phyloP scores from a whole-genome alignment of 2,329 filamentous ascomycete species.

The Paecilomyces variotii region DNA sequence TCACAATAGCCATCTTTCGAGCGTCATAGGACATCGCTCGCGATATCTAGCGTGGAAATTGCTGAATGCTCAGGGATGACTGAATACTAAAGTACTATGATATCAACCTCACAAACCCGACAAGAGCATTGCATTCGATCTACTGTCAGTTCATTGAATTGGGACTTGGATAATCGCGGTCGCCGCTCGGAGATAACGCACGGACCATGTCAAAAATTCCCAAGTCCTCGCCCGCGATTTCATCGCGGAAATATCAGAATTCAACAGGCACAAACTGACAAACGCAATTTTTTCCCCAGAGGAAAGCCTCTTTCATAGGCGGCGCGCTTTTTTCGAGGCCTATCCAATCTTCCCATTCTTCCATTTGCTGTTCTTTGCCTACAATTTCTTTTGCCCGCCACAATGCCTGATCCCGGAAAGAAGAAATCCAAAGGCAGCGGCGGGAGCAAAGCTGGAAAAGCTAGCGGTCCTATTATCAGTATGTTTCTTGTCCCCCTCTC shows the following conservation, averaged over 20 bases:
- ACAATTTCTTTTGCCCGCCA: constrained; percentile 3
- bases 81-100: too few species aligned
- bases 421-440: constrained; percentile 30
- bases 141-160: background rate
- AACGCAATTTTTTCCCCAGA: background rate
- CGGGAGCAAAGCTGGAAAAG: constrained; percentile 15
- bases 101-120: too few species aligned
- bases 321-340: background rate
- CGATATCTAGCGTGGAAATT: too few species aligned
- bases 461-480: constrained; percentile 28
- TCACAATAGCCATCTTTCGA: too few species aligned
- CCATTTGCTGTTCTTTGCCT: background rate
- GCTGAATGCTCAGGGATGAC: too few species aligned
- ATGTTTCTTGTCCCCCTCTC: constrained; percentile 11
- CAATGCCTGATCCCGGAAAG: constrained; percentile 26
- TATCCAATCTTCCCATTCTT: background rate
- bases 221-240: constrained; percentile 12
- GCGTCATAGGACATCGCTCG: too few species aligned
- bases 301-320: background rate
- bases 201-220: constrained; percentile 16
- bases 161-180: background rate
- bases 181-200: constrained; percentile 12
- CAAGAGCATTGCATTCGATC: background rate
- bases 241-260: background rate
- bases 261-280: constrained; percentile 2